Evolutionary conservation across 202 grass and related monocot species (phyloP), one percentile per base, ranked within the genome.

Genomic region (Saccharum hybrid): DNA sequence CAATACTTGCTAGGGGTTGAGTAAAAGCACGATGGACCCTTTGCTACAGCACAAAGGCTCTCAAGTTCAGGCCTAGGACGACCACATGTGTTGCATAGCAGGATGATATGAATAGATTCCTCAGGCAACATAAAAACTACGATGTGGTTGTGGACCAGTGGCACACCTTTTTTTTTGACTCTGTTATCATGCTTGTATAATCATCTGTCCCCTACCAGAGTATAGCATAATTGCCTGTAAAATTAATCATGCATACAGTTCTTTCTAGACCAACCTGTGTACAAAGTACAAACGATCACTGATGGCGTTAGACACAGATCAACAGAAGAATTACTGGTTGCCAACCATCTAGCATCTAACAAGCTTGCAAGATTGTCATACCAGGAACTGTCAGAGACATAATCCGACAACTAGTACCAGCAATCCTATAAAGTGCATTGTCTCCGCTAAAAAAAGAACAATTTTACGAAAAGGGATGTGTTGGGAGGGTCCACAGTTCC

Each of bases 161-260:
- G 31, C 26, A 51, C 54, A 1, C 63, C 75, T 19, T 54, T 62
- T 54, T 62, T 26, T 26, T 26, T 78, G 19, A 57, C 65, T 46
- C 19, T 28, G 43, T 15, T 45, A 82, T 41, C 36, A 68, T 75
- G 61, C 37, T 7, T 37, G 2, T 19, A 28, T 67, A 74, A 74
- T 80, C 76, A 80, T 22, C 43, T 42, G 22, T 57, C 45, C 18
- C 69, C 69, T 61, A 75, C 49, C 16, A 46, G 9, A 67, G 9
- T 64, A 80, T 19, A 52, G 45, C 64, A 81, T 76, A 62, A 86
- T 48, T 81, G n/a, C 18, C 38, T 49, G 54, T 57, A 38, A 40
- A 71, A 61, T 19, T 85, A 70, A 60, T 31, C 19, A 82, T 40
- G 59, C 18, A 33, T 31, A 34, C 57, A 26, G 14, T 51, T 56